phyloP scores from a whole-genome alignment of 2,329 filamentous ascomycete genomes.

The Apiospora hydei region DNA sequence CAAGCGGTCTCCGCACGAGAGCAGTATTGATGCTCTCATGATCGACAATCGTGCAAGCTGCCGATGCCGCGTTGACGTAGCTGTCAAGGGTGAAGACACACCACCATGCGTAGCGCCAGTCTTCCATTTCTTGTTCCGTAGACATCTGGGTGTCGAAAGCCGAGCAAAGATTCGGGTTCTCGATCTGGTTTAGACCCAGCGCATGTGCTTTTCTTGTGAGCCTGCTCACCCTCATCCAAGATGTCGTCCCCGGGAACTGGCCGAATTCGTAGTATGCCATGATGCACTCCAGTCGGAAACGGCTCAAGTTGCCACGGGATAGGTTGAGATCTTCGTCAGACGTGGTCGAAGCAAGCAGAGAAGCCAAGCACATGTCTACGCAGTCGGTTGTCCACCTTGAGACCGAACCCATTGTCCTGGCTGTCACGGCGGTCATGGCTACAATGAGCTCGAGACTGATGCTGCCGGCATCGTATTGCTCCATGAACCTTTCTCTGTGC shows the following conservation, averaged over 20 bases:
- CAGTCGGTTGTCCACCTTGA: constrained; percentile 34
- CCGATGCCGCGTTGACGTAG: constrained; percentile 44
- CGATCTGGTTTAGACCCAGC: constrained; percentile 44
- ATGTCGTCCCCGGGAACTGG: constrained; percentile 42
- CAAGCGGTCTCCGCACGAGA: constrained; percentile 32
- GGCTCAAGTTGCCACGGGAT: constrained; percentile 33
- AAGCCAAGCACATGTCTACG: constrained; percentile 35
- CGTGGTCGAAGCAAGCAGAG: constrained; percentile 32
- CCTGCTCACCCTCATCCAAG: constrained; percentile 43
- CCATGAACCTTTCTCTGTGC: constrained; percentile 37
- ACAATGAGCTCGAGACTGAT: constrained; percentile 35
- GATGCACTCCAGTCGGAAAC: constrained; percentile 43
- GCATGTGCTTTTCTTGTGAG: constrained; percentile 45
- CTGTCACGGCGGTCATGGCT: constrained; percentile 40
- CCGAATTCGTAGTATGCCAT: constrained; percentile 48
- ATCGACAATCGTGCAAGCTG: constrained; percentile 39
- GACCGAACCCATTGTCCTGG: constrained; percentile 37
- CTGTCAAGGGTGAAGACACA: constrained; percentile 45
- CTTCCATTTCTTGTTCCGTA: constrained; percentile 42
- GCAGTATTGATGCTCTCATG: constrained; percentile 40
- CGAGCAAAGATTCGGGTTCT: constrained; percentile 39
- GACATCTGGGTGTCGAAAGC: constrained; percentile 32
- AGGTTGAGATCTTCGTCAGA: constrained; percentile 27
- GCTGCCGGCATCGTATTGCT: constrained; percentile 34
- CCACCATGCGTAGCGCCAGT: constrained; percentile 47